Conservation (phyloP, 2,329 filamentous ascomycete genomes). For the Talaromyces pinophilus region DNA sequence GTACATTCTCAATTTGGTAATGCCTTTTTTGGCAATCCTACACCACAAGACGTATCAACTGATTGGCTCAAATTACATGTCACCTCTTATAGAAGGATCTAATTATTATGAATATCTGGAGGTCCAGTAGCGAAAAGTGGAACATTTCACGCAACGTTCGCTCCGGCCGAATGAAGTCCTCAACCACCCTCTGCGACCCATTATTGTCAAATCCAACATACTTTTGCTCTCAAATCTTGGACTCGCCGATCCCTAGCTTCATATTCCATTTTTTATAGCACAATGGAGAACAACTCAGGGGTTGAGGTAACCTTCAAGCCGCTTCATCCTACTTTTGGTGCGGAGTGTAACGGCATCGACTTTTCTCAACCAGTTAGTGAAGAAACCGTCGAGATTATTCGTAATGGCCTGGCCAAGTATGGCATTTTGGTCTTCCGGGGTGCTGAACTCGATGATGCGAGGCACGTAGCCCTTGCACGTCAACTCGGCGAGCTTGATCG, state of each 20-base stretch:
- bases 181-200: background rate
- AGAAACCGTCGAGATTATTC: background rate
- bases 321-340: constrained; percentile 19
- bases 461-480: constrained; percentile 54
- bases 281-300: background rate
- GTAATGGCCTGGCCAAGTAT: constrained; percentile 43
- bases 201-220: background rate
- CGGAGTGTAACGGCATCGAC: constrained; percentile 14
- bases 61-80: background rate
- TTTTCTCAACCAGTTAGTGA: constrained; percentile 8
- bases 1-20: background rate
- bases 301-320: constrained; percentile 4
- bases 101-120: background rate
- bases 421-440: constrained; percentile 56
- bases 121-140: background rate
- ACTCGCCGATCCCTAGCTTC: background rate
- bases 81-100: background rate
- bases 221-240: background rate
- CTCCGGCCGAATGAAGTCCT: background rate
- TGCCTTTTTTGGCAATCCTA: background rate
- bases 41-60: background rate
- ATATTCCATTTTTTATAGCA: background rate
- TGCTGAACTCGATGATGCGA: constrained; percentile 53
- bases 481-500: constrained; percentile 59
- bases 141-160: background rate